phyloP scores from a whole-genome alignment of 495 filamentous ascomycete genomes.

The Talaromyces proteolyticus region DNA sequence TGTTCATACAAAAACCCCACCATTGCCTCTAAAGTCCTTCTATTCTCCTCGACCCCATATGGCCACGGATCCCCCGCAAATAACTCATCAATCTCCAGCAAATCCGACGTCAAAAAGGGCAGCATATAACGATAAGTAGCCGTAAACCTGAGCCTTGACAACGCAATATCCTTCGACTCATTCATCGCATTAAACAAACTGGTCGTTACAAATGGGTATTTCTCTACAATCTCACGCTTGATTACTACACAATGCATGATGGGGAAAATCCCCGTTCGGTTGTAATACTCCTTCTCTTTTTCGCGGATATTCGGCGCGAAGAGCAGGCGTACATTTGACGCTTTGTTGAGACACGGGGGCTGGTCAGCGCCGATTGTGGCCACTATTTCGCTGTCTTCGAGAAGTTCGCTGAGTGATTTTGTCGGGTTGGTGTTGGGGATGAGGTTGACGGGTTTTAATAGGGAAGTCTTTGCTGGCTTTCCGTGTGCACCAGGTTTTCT shows the following conservation, averaged over 20 bases:
- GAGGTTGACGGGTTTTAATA: constrained; percentile 18
- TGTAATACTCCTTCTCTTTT: constrained; percentile 29
- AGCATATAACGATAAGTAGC: constrained; percentile 28
- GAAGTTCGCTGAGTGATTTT: constrained; percentile 27
- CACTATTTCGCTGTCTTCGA: constrained; percentile 31
- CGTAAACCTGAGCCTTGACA: constrained; percentile 14
- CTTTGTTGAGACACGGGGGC: constrained; percentile 23
- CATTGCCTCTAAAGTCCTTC: constrained; percentile 25
- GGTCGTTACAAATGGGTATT: constrained; percentile 18
- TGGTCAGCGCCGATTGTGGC: constrained; percentile 31
- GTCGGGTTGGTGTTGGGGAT: constrained; percentile 16
- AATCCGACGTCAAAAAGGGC: constrained; percentile 22
- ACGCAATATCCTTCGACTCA: constrained; percentile 25
- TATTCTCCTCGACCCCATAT: constrained; percentile 26
- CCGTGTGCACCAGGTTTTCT: constrained; percentile 23
- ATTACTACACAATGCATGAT: constrained; percentile 37
- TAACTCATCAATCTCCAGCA: constrained; percentile 28
- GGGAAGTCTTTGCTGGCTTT: constrained; percentile 14
- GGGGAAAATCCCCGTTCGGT: constrained; percentile 29
- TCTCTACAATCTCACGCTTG: constrained; percentile 20
- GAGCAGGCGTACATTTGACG: constrained; percentile 22
- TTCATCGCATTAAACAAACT: constrained; percentile 27
- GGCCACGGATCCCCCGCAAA: constrained; percentile 28
- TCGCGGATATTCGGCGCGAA: constrained; percentile 34
- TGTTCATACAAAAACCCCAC: constrained; percentile 22